Conservation (phyloP, 352 stramenopile genomes). For the Phytophthora meadii region DNA sequence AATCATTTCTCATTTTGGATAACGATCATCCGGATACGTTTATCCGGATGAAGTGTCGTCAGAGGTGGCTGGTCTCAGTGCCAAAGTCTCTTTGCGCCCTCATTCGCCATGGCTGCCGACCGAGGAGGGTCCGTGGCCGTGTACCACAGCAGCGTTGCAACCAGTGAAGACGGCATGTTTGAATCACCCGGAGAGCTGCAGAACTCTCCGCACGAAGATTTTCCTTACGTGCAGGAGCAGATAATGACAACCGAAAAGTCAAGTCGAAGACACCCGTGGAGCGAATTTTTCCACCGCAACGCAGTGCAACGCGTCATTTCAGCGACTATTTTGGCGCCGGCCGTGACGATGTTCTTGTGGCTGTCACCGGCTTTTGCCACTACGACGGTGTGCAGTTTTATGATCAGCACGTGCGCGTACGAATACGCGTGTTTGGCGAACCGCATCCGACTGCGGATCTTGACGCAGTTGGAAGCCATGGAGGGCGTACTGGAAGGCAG, state of each 20-base stretch:
- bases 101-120: conserved; percentile 13
- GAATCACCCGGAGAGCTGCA: conserved; percentile 10
- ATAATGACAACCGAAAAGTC: not conserved
- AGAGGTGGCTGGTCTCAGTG: conserved; percentile 20
- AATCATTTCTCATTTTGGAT: no score
- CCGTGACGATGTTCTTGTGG: conserved; percentile 75
- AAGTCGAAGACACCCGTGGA: conserved; percentile 12
- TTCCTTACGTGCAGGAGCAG: conserved; percentile 18
- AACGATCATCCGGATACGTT: conserved; percentile 8
- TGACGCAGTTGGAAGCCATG: conserved; percentile 37
- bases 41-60: conserved; percentile 7
- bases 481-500: conserved; percentile 18
- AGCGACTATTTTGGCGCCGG: conserved; percentile 55
- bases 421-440: conserved; percentile 78
- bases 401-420: conserved; percentile 66
- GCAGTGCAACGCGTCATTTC: conserved; percentile 70
- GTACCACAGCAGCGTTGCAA: not conserved
- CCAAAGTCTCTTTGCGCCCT: conserved; percentile 5
- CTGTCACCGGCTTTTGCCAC: conserved; percentile 66
- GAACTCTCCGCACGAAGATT: conserved; percentile 18
- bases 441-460: conserved; percentile 62
- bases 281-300: conserved; percentile 49
- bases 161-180: not conserved
- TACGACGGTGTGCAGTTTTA: conserved; percentile 65
- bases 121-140: not conserved